Base-by-base conservation (phyloP, 2,329 filamentous ascomycete genomes). In the Trichoderma asperellum region DNA sequence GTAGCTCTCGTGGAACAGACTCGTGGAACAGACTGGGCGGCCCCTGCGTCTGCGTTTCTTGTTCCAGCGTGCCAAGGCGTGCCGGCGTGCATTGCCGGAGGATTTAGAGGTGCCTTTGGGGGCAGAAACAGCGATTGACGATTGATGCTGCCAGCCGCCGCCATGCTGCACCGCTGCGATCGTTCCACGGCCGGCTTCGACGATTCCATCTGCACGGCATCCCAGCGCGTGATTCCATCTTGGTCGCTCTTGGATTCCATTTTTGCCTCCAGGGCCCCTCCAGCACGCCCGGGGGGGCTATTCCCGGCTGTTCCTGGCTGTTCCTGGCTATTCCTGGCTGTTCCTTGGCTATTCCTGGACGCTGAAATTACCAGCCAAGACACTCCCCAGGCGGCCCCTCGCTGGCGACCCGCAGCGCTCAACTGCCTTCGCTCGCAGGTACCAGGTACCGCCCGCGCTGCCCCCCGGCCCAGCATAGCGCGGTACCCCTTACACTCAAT, bases 401-500 rank as follows among this genome's bases (percentile, higher is more conserved):
- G 60, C 29, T 29, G 21, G 35, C 40, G 62, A 65, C 62, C 62
- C 62, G 62, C 62, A 35, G 53, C 32, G 24, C 4, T 11, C 10
- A 32, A 32, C 32, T 32, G 32, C 4, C 32, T 32, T 32, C 7
- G 32, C 32, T 32, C 32, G 32, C 32, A 43, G 27, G 65, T 68
- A 68, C 24, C 57, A n/a, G 57, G 16, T 55, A 68, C 65, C 57
- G 53, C 11, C 21, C 12, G 24, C 43, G 21, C n/a, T 18, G 40
- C 29, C 43, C 43, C 57, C 65, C 57, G 56, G 56, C 57, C 43
- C 18, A 14, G 57, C 65, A 61, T 61, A 35, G 65, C 57, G 35
- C 49, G 49, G 65, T 68, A 61, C 65, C 57, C 65, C 65, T 60
- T 52, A 68, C 63, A 67, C 63, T 29, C n/a, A 27, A 29, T 53